phyloP scores from a whole-genome alignment of 2,329 filamentous ascomycete genomes.

The Diaporthe eres region DNA sequence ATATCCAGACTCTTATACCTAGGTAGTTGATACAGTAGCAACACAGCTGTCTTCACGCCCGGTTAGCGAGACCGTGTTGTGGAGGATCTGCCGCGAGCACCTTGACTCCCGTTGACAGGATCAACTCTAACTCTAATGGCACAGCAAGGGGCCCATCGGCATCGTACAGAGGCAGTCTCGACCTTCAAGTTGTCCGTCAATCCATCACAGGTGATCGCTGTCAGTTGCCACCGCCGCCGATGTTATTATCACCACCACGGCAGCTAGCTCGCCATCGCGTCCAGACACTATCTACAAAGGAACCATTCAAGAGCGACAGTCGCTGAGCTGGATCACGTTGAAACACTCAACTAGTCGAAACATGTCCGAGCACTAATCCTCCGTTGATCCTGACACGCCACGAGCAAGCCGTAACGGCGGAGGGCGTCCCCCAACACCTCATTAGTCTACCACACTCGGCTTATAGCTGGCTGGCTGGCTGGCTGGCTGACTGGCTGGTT shows the following conservation, averaged over 20 bases:
- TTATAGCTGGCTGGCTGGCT: not conserved
- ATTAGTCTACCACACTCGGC: slow-evolving; percentile 8
- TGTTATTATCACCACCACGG: not conserved
- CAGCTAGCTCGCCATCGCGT: slow-evolving; percentile 13
- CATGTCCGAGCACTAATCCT: slow-evolving; percentile 25
- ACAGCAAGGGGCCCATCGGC: not conserved
- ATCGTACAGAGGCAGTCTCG: not conserved
- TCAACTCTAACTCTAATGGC: not conserved
- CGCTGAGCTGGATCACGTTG: slow-evolving; percentile 11
- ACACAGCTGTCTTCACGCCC: not conserved
- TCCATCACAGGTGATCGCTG: slow-evolving; percentile 3
- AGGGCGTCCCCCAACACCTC: slow-evolving; percentile 4
- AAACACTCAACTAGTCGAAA: slow-evolving; percentile 31
- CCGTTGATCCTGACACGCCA: slow-evolving; percentile 25
- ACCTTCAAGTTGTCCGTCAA: not conserved
- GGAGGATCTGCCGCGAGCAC: not conserved
- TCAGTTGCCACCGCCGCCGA: slow-evolving; percentile 7
- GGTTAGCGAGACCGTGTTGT: not conserved
- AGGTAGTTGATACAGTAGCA: not conserved
- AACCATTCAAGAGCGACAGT: slow-evolving; percentile 9
- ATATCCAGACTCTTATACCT: not conserved
- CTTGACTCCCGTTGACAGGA: not conserved
- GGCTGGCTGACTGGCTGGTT: not conserved
- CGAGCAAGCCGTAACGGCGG: slow-evolving; percentile 26
- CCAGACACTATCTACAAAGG: not conserved